Evolutionary conservation across 441 rosid species (phyloP).

Genomic region (Jatropha multifida): DNA sequence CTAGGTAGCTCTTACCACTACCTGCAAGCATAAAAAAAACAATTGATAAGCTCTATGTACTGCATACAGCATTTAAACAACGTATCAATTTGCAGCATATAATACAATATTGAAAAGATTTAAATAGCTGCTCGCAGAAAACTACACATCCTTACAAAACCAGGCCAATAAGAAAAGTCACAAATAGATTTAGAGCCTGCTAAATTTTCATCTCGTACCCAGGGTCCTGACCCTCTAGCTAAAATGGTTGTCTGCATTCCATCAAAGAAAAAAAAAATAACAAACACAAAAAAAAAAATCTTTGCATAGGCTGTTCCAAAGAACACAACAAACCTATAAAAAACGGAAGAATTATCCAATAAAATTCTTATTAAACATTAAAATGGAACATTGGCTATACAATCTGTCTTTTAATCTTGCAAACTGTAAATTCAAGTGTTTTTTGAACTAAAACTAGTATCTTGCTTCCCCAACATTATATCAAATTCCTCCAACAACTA

Average conservation of each 20-base stretch:
- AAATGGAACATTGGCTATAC: background rate
- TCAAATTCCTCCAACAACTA: background rate
- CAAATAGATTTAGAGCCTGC: too few species aligned
- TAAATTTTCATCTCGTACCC: too few species aligned
- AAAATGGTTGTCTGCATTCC: conserved; percentile 1
- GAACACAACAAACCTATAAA: background rate
- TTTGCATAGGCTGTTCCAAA: background rate
- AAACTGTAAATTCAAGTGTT: background rate
- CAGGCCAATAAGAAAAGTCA: background rate
- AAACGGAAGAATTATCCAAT: background rate
- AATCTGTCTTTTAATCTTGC: background rate
- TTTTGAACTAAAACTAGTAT: background rate
- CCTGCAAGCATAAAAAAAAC: conserved; percentile 37
- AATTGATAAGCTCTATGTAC: background rate
- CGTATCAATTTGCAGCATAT: background rate
- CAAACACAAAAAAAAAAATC: background rate
- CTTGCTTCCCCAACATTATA: background rate
- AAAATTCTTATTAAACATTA: background rate
- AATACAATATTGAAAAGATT: background rate
- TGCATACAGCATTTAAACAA: background rate
- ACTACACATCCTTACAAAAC: background rate
- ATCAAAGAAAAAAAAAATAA: background rate
- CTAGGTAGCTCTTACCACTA: conserved; percentile 95
- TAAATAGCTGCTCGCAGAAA: background rate
- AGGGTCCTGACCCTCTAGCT: background rate